Evolutionary conservation across 345 rosid species (phyloP).

Genomic region (Lepidium didymum): DNA sequence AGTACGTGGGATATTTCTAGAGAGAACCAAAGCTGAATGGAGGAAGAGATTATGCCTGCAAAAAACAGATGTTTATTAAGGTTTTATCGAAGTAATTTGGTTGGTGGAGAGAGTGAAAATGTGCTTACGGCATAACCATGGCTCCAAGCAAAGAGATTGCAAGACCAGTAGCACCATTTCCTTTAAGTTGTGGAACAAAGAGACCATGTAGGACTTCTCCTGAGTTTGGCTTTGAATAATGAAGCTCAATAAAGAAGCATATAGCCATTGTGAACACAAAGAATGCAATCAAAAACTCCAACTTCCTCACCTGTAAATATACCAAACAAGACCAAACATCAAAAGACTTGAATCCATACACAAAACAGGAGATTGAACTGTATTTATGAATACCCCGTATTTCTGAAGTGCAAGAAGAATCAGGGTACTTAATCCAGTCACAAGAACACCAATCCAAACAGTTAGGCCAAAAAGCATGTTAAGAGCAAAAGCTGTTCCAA

Average conservation of each 20-base stretch:
- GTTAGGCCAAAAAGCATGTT: slow-evolving; percentile 92
- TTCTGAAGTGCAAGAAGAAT: slow-evolving; percentile 78
- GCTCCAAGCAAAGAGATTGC: slow-evolving; percentile 98
- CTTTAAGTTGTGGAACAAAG: slow-evolving; percentile 88
- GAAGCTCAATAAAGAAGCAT: slow-evolving; percentile 76
- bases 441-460: slow-evolving; percentile 87
- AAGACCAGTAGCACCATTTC: slow-evolving; percentile 90
- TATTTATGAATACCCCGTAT: slow-evolving; percentile 48
- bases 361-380: not conserved
- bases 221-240: slow-evolving; percentile 71
- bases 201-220: slow-evolving; percentile 72
- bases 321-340: not conserved
- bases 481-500: slow-evolving; percentile 93
- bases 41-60: too few relatives aligned
- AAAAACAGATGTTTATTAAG: not conserved
- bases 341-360: not conserved
- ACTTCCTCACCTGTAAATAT: slow-evolving; percentile 66
- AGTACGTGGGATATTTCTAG: too few relatives aligned
- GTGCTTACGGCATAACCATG: slow-evolving; percentile 95
- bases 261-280: slow-evolving; percentile 82
- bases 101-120: not conserved
- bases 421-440: slow-evolving; percentile 85
- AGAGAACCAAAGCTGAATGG: too few relatives aligned
- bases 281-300: slow-evolving; percentile 75
- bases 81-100: not conserved